Evolutionary conservation across 2,329 filamentous ascomycete species (phyloP), one percentile per base, ranked within the genome.

Genomic region (Didymellaceae sp.): DNA sequence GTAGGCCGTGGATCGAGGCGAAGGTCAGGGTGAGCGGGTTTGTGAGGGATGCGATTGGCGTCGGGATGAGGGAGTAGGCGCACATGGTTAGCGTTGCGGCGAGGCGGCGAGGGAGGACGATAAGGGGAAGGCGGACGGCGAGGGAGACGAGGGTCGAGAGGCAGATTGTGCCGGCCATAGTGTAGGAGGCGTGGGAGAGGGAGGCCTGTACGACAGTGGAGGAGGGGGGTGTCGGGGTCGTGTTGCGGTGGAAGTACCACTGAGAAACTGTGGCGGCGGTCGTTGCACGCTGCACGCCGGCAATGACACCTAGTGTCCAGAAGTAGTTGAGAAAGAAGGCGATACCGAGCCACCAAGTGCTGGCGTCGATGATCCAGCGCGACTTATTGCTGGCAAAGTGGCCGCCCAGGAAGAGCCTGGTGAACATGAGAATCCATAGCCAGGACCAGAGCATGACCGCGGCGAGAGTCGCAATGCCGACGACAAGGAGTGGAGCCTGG

Each of bases 211-310:
- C 91, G 38, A 97, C 88, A 46, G 92, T 87, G 48, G 82, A 81
- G 1, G 91, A 92, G 0, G 90, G 86, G 2, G 91, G 86, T 7
- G 87, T 80, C 5, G 93, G 91, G 9, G 86, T 83, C 4, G 86
- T 86, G 63, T 95, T 89, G 56, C 94, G 90, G 74, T 97, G 93
- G 74, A 97, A 99, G 75, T 99, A 99, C 94, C 94, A 99, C 74
- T 99, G 94, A 31, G 91, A 96, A 18, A 97, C 93, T 0, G 93
- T 96, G 9, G 94, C 94, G 18, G 91, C 93, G 11, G 93, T 96
- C 13, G 92, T 94, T 17, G 90, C 87, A 51, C 94, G 87, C 72
- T 99, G 93, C 17, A 97, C 83, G 14, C 91, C 91, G 49, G 91
- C 88, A 68, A 96, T 86, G 49, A 97, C 85, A 2, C 89, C 89